Evolutionary conservation across 2,329 filamentous ascomycete species (phyloP), one percentile per base, ranked within the genome.

Genomic region (Ceratocystis cacaofunesta): DNA sequence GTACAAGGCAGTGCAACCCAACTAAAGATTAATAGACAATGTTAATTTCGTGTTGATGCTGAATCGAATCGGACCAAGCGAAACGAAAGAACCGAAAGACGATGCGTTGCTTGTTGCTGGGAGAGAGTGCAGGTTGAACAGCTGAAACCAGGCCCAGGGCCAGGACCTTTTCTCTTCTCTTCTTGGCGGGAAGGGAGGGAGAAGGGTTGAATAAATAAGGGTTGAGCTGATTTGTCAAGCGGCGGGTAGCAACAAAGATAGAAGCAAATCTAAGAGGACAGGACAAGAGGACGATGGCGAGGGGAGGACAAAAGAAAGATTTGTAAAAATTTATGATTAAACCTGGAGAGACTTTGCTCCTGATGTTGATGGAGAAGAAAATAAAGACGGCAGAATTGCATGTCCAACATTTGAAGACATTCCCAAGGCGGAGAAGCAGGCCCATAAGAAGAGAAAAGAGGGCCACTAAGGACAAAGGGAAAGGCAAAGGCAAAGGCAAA

Each of bases 31-130:
- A 41, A 41, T 41, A 12, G 36, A 41, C 36, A 41, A 41, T 41
- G 10, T 12, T 41, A 41, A 41, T 41, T 41, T 41, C 10, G 36
- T 41, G 48, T 7, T 12, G 5, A 17, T 57, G 52, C 28, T 30
- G 22, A 30, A 28, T 30, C 15, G 10, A n/a, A 8, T 58, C 55
- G 55, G 55, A 36, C 15, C 55, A 58, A 36, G 55, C 55, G 55
- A 58, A 58, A 58, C 55, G 28, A 58, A 58, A 57, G 25, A 57
- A 28, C 44, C 36, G 41, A 62, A 48, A 46, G 61, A 62, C 61
- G 61, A 62, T 62, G 61, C 44, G 44, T 46, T 50, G 44, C 43
- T 61, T 8, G 55, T 28, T 52, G 48, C 36, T 41, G 10, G 36
- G 36, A 41, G 55, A 58, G 25, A 36, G 28, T 57, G 25, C 25